A percentile compares a stretch with the other conserved stretches of the same genome.
Evolutionary conservation across 2,329 filamentous ascomycete species (phyloP).

Genomic region (Blumeriella jaapii): DNA sequence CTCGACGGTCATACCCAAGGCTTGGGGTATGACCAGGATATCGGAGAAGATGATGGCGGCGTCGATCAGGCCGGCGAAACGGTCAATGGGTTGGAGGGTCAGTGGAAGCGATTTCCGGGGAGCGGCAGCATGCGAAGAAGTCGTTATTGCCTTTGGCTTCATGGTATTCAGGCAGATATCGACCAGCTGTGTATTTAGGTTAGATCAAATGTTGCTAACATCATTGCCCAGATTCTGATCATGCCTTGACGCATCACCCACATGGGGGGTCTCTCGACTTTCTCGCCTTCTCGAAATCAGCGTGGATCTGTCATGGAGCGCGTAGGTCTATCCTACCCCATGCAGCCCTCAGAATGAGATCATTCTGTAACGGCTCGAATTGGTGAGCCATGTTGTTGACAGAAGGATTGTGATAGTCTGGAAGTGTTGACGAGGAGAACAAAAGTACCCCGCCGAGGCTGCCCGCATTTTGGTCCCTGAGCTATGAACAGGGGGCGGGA

Average conservation of each 20-base stretch:
- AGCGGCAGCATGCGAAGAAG: conserved; percentile 96
- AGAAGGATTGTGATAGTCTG: background rate
- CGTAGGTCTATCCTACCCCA: conserved; percentile 45
- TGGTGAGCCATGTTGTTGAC: conserved; percentile 44
- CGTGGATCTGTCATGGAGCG: conserved; percentile 1
- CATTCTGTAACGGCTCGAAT: conserved; percentile 84
- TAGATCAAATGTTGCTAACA: background rate
- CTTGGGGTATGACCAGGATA: conserved; percentile 94
- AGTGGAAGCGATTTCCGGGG: conserved; percentile 90
- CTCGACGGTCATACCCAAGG: conserved; percentile 96
- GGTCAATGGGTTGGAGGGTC: conserved; percentile 89
- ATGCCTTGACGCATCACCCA: conserved; percentile 99
- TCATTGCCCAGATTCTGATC: conserved; percentile 10
- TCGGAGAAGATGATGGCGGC: conserved; percentile 98
- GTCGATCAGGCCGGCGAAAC: conserved; percentile 81
- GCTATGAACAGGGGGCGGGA: too few species aligned
- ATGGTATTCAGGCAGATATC: conserved; percentile 97
- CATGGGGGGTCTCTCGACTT: conserved; percentile 84
- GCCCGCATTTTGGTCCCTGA: background rate
- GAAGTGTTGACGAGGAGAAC: conserved; percentile 1
- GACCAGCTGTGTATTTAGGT: conserved; percentile 52
- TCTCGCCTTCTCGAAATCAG: conserved; percentile 50
- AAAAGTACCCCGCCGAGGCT: conserved; percentile 6
- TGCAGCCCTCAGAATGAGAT: conserved; percentile 80
- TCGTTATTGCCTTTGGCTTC: conserved; percentile 81